Base-by-base conservation (phyloP, 352 stramenopile genomes). In the Pythium phragmiticola region DNA sequence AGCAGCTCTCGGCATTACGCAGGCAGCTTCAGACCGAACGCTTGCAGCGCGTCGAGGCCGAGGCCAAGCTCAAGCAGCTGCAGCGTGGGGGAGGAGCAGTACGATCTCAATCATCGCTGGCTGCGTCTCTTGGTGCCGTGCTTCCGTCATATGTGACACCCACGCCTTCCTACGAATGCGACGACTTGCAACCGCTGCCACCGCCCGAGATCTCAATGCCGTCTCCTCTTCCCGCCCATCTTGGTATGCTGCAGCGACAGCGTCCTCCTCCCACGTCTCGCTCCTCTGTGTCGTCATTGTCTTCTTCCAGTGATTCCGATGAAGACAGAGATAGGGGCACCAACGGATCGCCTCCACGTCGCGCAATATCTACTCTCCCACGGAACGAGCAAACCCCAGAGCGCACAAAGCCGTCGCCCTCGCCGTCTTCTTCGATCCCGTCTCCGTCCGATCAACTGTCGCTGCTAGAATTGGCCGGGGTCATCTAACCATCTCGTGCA, bases 21-120 rank as follows among this genome's bases (percentile, higher is more conserved):
- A 94, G 90, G 70, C 84, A 95, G 45, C 62, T 93, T 51, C 83
- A 92, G 28, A 53, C 84, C 1, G 84, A 95, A 48, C 72, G 82
- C 8, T 68, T 87, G 8, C 79, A 88, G 43, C 74, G 84, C 2
- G 84, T 94, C 36, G 77, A 92, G 36, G 71, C 71, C 0, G 82
- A 94, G n/a, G 70, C 72, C 14, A 87, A 89, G 42, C 62, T 91
- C 21, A 87, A 89, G 57, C 75, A 89, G 42, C 41, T 43, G 4
- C 30, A 47, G 3, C 23, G 34, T 8, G 45, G 37, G 14, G 16
- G 21, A 11, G 33, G 3, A 28, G 9, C 2, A 19, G 13, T 16
- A 47, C 7, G 11, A 43, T 4, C 17, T 11, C 43, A 13, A 52
- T 33, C 19, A 21, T 12, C 33, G 34, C 17, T n/a, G 26, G 36